Evolutionary conservation across 164 flowering plant genomes (phyloP), one percentile per base, ranked within the genome.

Genomic region (Vitis rotundifolia): DNA sequence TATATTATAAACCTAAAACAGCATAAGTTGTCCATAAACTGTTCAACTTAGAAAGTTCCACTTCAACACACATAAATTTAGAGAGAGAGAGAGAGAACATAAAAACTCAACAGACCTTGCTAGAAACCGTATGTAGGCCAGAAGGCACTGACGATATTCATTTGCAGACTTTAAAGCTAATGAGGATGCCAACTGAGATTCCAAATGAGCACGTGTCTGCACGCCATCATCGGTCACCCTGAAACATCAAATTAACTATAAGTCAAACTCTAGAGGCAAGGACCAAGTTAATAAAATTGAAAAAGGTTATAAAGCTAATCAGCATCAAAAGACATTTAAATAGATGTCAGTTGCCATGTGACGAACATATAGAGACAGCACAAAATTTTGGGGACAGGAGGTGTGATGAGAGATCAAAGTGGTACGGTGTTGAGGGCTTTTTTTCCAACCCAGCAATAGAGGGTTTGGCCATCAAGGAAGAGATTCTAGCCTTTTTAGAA

Each of bases 131-230:
- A 91, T 71, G 60, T 96, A 96, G 37, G 98, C 89, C 13, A 96
- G 81, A 70, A 96, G 97, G 79, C 93, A 87, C 53, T 91, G 98
- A 31, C 90, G 89, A 74, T 96, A 96, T 76, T 96, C 99, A 63
- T 75, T 91, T 18, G 97, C 87, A 22, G 99, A 93, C 79, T 83
- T 82, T 77, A 96, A 81, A 51, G 96, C 94, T 75, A 91, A 60
- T 2, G 99, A 84, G 7, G 99, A 92, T 68, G 96, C 98, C 74
- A 96, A 57, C 80, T 96, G 98, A 73, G 94, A 75, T 80, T 96
- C 99, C 84, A 96, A 81, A 82, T 96, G 98, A 75, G 98, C 95
- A 60, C 99, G 97, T 37, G 97, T 96, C 80, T 96, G 98, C 77
- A 92, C 84, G 59, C 94, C 96, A 78, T 96, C 98, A 83, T 96